These are phyloP conservation scores for Trypanosoma mega DNA, from an alignment of 208 protist genomes.

Conservation along the genomic window DNA sequence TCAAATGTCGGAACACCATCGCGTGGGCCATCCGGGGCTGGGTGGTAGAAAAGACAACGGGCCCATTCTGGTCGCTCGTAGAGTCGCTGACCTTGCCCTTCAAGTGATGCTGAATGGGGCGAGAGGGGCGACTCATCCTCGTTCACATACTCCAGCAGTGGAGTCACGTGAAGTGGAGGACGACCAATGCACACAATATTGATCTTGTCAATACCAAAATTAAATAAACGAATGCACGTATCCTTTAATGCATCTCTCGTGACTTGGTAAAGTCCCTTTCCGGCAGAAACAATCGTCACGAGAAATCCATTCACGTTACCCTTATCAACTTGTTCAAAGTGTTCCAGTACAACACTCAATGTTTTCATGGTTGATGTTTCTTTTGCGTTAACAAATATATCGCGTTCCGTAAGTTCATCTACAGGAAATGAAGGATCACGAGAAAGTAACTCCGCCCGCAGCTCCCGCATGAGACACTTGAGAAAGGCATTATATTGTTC, in stretches of 20 bases:
- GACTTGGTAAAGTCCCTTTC: conserved; percentile 75
- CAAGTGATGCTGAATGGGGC: conserved; percentile 65
- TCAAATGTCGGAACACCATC: conserved; percentile 48
- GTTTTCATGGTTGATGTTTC: conserved; percentile 77
- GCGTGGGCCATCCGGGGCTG: conserved; percentile 31
- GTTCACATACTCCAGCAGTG: conserved; percentile 73
- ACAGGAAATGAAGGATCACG: not conserved
- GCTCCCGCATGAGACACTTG: conserved; percentile 46
- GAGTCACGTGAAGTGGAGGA: conserved; percentile 75
- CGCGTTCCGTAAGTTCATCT: conserved; percentile 34
- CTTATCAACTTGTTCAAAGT: conserved; percentile 47
- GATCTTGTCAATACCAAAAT: conserved; percentile 65
- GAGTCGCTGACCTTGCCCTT: conserved; percentile 19
- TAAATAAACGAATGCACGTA: conserved; percentile 62
- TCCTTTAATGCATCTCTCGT: conserved; percentile 70
- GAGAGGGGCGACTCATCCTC: conserved; percentile 63
- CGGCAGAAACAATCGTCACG: conserved; percentile 76
- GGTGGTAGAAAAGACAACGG: conserved; percentile 67
- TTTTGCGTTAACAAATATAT: conserved; percentile 67
- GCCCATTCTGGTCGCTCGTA: conserved; percentile 80
- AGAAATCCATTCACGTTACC: conserved; percentile 58
- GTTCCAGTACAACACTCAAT: conserved; percentile 68
- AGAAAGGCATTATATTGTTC: conserved; percentile 75
- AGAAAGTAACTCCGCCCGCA: conserved; percentile 8
- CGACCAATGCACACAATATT: conserved; percentile 82